Evolutionary conservation across 2,329 filamentous ascomycete genomes (phyloP).

Genomic region (Lasiodiplodia sp.): DNA sequence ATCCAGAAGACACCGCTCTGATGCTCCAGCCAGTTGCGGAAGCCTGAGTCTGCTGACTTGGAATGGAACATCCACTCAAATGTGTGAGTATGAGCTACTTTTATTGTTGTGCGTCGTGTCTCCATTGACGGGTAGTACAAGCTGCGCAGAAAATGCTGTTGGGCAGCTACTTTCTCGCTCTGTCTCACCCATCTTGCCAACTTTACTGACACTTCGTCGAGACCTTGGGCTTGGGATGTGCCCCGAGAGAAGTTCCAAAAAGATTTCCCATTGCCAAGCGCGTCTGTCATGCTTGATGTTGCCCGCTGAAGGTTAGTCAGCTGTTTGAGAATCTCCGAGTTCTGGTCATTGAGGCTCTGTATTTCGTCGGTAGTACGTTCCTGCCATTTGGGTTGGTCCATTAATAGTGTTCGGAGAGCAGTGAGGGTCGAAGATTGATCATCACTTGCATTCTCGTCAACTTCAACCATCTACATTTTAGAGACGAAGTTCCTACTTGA

Average conservation of each 20-base stretch:
- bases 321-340: neutral
- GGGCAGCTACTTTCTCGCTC: neutral
- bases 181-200: neutral
- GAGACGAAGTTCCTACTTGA: neutral
- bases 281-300: neutral
- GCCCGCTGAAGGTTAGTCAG: neutral
- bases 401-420: neutral
- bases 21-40: neutral
- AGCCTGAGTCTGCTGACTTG: neutral
- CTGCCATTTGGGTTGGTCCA: neutral
- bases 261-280: neutral
- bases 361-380: neutral
- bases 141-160: neutral
- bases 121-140: neutral
- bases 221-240: neutral
- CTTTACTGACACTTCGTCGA: neutral
- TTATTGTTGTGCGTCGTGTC: neutral
- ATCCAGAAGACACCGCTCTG: constrained; percentile 4
- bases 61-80: neutral
- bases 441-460: neutral
- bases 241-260: too few relatives aligned
- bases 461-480: neutral
- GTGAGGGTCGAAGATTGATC: neutral
- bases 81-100: neutral
- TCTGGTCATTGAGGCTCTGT: neutral